Evolutionary conservation across 768 basidiomycete genomes (phyloP), one percentile per base, ranked within the genome.

Genomic region (Stropharia rugosoannulata): DNA sequence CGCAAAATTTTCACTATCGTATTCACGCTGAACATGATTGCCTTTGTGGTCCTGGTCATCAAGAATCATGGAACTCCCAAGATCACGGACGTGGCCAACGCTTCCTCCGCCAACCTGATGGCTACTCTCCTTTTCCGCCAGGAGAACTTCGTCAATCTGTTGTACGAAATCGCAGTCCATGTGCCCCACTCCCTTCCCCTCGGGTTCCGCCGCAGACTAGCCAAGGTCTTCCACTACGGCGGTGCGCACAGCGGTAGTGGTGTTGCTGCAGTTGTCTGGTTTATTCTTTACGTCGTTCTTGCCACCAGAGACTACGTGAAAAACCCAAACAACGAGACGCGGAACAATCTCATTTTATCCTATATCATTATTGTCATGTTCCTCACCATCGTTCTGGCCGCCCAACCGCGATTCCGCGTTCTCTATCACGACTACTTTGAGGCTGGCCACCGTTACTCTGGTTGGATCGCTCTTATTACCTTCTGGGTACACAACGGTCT

Each of bases 201-300:
- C 59, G 75, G 73, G 68, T 62, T 83, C 53, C 75, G 82, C 10
- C 72, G 77, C 11, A 64, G 74, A 27, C 69, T 75, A 19, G 81
- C 80, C 9, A 74, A 79, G 47, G 79, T 83, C 1, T 84, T 80
- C 59, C 78, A 79, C 56, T 80, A 80, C 56, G 82, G 81, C 32
- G 82, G 82, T 60, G 77, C 78, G 13, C 82, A 84, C 62, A 80
- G 79, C 46, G 81, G 81, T 16, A 73, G 75, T 47, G 81, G 77
- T 1, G 72, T 78, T 15, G 78, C 81, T 12, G 80, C 78, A 0
- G 70, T 79, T 2, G 72, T 81, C 5, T 83, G 81, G 81, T 71
- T 80, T 54, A 72, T 81, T 52, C 70, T 77, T 25, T 83, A 80
- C 65, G 72, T 76, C 13, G 76, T 67, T 1, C 70, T 79, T 66